Percentiles rank a stretch among this genome's conserved stretches.
These are phyloP conservation scores for Fraxinus sp. DNA, from an alignment of 305 asterid species.

Conservation along the genomic window DNA sequence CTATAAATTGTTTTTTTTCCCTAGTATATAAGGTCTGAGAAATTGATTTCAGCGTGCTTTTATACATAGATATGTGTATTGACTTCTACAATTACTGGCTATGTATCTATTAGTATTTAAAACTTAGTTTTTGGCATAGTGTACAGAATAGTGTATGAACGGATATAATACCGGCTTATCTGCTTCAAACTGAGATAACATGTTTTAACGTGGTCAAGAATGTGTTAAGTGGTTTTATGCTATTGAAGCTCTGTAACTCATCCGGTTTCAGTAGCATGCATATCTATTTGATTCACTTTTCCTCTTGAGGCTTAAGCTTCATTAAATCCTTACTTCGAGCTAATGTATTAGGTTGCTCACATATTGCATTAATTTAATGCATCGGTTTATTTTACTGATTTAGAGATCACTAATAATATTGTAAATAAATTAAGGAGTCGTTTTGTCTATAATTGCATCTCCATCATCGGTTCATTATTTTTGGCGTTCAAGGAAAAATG, in stretches of 20 bases:
- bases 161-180: neutral
- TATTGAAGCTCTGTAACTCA: neutral
- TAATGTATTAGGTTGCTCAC: neutral
- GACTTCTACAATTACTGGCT: neutral
- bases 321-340: neutral
- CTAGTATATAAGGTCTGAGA: neutral
- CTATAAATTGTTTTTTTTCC: neutral
- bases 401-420: neutral
- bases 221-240: neutral
- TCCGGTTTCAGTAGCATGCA: neutral
- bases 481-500: neutral
- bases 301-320: neutral
- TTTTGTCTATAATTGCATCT: neutral
- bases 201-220: neutral
- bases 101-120: neutral
- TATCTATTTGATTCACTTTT: conserved; percentile 4
- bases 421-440: neutral
- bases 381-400: neutral
- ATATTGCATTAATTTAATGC: neutral
- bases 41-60: neutral
- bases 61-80: neutral
- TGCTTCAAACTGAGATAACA: neutral
- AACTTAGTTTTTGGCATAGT: neutral
- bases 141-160: neutral
- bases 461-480: neutral